Base-by-base conservation (phyloP, 345 rosid species). In the Nephelium lappaceum region DNA sequence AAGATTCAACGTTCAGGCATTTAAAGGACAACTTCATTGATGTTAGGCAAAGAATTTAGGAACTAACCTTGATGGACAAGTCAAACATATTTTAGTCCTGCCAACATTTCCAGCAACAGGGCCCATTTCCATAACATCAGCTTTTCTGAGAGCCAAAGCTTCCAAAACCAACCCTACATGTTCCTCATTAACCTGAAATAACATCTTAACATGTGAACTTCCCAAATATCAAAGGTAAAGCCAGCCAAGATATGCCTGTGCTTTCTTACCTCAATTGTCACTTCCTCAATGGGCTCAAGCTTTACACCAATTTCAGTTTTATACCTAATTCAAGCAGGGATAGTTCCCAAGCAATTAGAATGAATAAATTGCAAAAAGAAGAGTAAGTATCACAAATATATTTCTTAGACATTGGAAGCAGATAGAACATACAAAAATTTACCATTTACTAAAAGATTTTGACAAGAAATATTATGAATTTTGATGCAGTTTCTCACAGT, bases 231-330 rank as follows among this genome's bases (percentile, higher is more conserved):
- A 25, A 16, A 76, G 57, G 72, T 36, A 45, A 73, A 79, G 63
- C 39, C 53, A 77, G 49, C 47, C 16, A 67, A 69, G 51, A 14
- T 21, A 63, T 11, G 18, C 24, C 60, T 53, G 39, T 66, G n/a
- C 16, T 73, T 66, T 71, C 85, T 77, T 73, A 87, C 98, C 89
- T 94, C 98, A 79, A 93, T 89, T 41, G 92, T 93, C 78, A 92
- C 98, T 88, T 96, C 98, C 89, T 96, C 99, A 66, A 96, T 89
- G 71, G 98, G 98, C 84, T 96, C 99, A 68, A 94, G 93, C 88
- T 83, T 93, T 88, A 83, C 81, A 53, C 88, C 84, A 1, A 83
- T 84, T 76, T 89, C 95, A 80, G 86, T 84, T 88, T 89, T 93
- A 79, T 96, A 96, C 98, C 98, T 96, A 86, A 85, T 75, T 53